Percentiles rank a stretch among this genome's conserved stretches.
Conservation (phyloP, 768 basidiomycete genomes). For the Boletus edulis region DNA sequence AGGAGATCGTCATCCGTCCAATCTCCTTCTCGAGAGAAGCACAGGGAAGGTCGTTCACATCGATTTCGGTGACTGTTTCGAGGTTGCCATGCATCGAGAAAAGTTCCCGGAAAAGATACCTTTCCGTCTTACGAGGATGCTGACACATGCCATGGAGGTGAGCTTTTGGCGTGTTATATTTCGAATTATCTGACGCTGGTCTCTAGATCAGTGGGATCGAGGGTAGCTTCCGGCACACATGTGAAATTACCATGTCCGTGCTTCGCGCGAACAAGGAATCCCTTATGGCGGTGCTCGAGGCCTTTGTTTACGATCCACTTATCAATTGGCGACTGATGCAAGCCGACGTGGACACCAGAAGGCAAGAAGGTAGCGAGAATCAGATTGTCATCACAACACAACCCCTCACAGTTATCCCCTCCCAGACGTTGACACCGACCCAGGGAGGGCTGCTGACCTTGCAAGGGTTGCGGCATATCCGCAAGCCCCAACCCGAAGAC, state of each 20-base stretch:
- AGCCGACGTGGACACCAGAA: conserved; percentile 70
- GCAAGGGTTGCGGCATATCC: conserved; percentile 69
- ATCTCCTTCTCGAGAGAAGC: conserved; percentile 85
- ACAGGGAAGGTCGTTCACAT: conserved; percentile 97
- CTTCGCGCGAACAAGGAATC: conserved; percentile 97
- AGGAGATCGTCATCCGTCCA: conserved; percentile 97
- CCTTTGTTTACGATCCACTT: conserved; percentile 97
- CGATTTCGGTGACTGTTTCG: conserved; percentile 98
- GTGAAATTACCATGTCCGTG: conserved; percentile 97
- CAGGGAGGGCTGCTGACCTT: conserved; percentile 58
- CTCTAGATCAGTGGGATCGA: conserved; percentile 93
- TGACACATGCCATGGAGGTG: conserved; percentile 99
- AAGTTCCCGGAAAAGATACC: conserved; percentile 99
- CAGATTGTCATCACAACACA: neutral
- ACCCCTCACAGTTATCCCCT: neutral
- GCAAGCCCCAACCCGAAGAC: conserved; percentile 76
- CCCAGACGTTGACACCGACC: conserved; percentile 44
- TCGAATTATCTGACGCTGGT: conserved; percentile 4
- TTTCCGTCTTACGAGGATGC: conserved; percentile 96
- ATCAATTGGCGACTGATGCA: conserved; percentile 97
- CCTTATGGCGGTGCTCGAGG: conserved; percentile 98
- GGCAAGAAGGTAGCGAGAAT: conserved; percentile 56
- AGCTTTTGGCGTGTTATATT: conserved; percentile 11
- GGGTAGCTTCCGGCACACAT: conserved; percentile 93
- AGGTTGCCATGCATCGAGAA: conserved; percentile 95